Conservation (phyloP, 1,139 yeast genomes). For the Sugiyamaella sp. region DNA sequence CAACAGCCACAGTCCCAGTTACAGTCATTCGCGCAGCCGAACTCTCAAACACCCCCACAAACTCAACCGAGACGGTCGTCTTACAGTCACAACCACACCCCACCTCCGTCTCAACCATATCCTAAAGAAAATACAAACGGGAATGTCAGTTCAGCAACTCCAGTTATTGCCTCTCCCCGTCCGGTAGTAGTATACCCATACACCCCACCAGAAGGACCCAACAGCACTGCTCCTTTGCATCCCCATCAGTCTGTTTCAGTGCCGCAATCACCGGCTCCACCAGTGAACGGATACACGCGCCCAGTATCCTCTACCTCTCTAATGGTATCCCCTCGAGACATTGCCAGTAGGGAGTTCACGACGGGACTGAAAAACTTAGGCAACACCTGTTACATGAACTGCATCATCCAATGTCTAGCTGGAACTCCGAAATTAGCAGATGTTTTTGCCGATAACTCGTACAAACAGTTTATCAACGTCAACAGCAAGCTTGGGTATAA, state of each 20-base stretch:
- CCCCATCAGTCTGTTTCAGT: slow-evolving; percentile 9
- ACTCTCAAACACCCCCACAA: not conserved
- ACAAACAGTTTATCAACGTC: slow-evolving; percentile 71
- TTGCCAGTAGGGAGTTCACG: slow-evolving; percentile 34
- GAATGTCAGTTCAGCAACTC: slow-evolving; percentile 9
- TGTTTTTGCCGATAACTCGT: slow-evolving; percentile 59
- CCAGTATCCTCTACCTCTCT: slow-evolving; percentile 12
- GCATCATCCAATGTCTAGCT: slow-evolving; percentile 79
- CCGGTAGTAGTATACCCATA: slow-evolving; percentile 20
- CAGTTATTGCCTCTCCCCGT: slow-evolving; percentile 21
- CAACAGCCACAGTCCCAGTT: slow-evolving; percentile 51
- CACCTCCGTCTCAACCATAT: slow-evolving; percentile 7
- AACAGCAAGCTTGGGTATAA: slow-evolving; percentile 79
- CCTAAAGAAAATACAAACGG: slow-evolving; percentile 1
- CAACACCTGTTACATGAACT: slow-evolving; percentile 92
- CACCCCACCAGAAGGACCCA: not conserved
- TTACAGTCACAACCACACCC: slow-evolving; percentile 49
- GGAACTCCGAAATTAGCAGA: slow-evolving; percentile 53
- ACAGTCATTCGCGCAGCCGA: slow-evolving; percentile 2
- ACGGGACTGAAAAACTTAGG: slow-evolving; percentile 81
- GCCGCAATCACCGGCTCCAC: slow-evolving; percentile 20
- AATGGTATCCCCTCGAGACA: slow-evolving; percentile 8
- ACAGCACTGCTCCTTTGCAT: slow-evolving; percentile 1
- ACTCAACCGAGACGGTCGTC: slow-evolving; percentile 47
- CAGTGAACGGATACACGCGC: slow-evolving; percentile 14